Evolutionary conservation across 2,329 filamentous ascomycete species (phyloP).

Genomic region (Ophiostoma montium): DNA sequence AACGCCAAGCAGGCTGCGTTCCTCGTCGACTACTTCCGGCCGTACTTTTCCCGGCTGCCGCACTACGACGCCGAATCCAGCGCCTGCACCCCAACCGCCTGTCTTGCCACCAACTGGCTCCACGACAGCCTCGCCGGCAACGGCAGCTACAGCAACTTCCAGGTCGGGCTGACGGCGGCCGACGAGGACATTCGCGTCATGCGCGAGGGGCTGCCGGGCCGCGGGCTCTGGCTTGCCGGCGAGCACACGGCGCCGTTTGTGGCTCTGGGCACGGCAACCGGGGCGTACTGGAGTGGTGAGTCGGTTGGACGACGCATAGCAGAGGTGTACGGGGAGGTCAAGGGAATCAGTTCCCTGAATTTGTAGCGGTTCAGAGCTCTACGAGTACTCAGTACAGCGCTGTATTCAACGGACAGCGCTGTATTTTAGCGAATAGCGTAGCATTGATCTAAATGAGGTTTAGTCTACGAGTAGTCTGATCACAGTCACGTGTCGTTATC

Average conservation of each 20-base stretch:
- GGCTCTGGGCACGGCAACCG: constrained; percentile 74
- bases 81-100: constrained; percentile 46
- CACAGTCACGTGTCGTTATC: background rate
- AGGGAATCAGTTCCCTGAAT: too few relatives aligned
- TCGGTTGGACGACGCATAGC: constrained; percentile 53
- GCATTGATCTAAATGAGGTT: too few relatives aligned
- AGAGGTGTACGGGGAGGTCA: constrained; percentile 28
- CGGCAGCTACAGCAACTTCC: constrained; percentile 78
- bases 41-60: constrained; percentile 65
- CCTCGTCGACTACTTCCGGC: constrained; percentile 54
- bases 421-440: too few relatives aligned
- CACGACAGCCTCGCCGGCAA: constrained; percentile 66
- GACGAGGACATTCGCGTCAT: constrained; percentile 58
- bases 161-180: constrained; percentile 54
- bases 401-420: too few relatives aligned
- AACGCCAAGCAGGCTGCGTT: constrained; percentile 35
- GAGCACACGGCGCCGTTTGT: constrained; percentile 88
- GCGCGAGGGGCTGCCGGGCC: constrained; percentile 46
- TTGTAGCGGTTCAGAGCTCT: too few relatives aligned
- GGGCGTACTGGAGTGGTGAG: constrained; percentile 87
- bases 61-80: constrained; percentile 41
- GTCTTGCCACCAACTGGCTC: constrained; percentile 64
- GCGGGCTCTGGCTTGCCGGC: constrained; percentile 72
- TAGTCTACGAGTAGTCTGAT: too few relatives aligned
- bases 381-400: background rate